These are phyloP conservation scores for Phaeophleospora eucalypticola DNA, from an alignment of 2,329 filamentous ascomycete species.

Conservation along the genomic window DNA sequence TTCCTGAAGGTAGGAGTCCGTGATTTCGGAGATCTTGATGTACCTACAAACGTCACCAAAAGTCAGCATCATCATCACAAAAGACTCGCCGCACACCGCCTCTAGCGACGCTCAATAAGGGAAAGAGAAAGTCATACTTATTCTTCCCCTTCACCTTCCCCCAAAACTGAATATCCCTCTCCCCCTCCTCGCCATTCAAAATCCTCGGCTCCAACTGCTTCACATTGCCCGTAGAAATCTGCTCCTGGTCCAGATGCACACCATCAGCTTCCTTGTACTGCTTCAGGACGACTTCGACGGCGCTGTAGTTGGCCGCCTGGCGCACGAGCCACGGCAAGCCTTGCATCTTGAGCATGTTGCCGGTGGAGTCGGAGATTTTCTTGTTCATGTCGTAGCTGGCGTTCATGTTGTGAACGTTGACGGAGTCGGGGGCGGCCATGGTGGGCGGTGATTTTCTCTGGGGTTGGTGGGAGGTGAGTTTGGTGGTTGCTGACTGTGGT, in stretches of 20 bases:
- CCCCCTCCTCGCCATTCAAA: constrained; percentile 57
- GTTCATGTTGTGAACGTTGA: constrained; percentile 63
- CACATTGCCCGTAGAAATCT: constrained; percentile 67
- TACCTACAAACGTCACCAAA: constrained; percentile 23
- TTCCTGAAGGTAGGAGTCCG: constrained; percentile 48
- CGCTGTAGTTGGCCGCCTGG: constrained; percentile 61
- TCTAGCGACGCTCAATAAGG: too few species aligned
- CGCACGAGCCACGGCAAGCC: constrained; percentile 38
- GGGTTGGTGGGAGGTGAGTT: neutral
- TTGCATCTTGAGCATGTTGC: constrained; percentile 63
- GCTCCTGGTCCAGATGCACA: constrained; percentile 48
- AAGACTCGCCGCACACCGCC: too few species aligned
- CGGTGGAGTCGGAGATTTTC: constrained; percentile 63
- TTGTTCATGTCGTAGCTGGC: constrained; percentile 76
- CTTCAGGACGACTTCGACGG: constrained; percentile 61
- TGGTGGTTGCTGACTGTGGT: too few species aligned
- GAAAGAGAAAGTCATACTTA: constrained; percentile 14
- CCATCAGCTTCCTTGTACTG: constrained; percentile 47
- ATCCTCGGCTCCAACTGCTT: constrained; percentile 58
- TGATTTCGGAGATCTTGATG: constrained; percentile 37
- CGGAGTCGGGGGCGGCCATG: constrained; percentile 68
- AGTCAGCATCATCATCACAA: neutral
- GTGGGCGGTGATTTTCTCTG: neutral
- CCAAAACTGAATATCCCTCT: constrained; percentile 76
- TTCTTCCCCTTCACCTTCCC: constrained; percentile 63